A percentile compares a stretch with the other conserved stretches of the same genome.
These are phyloP conservation scores for Coniella lustricola DNA, from an alignment of 2,329 filamentous ascomycete genomes.

Conservation along the genomic window DNA sequence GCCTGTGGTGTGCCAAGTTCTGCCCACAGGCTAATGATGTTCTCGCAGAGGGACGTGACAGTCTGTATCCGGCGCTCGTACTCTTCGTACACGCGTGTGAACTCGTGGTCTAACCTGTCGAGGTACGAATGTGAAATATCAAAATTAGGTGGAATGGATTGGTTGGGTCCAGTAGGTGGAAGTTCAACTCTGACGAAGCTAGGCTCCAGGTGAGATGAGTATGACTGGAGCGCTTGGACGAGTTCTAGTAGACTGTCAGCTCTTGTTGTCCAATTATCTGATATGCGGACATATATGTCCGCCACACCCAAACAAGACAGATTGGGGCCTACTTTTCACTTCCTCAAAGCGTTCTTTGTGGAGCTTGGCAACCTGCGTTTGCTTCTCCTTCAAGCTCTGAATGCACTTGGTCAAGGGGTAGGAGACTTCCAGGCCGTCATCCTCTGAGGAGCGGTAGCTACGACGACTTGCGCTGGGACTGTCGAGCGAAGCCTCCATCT, in stretches of 20 bases:
- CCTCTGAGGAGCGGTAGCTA: constrained; percentile 41
- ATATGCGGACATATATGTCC: neutral
- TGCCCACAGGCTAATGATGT: constrained; percentile 91
- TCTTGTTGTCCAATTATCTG: too few species aligned
- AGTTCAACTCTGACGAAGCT: constrained; percentile 80
- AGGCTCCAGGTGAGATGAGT: constrained; percentile 89
- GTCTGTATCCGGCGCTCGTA: constrained; percentile 75
- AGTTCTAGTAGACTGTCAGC: constrained; percentile 56
- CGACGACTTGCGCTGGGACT: constrained; percentile 57
- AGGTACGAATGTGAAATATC: constrained; percentile 91
- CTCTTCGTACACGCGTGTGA: constrained; percentile 92
- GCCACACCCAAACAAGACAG: too few species aligned
- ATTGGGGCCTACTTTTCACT: constrained; percentile 80
- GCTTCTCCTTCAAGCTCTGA: constrained; percentile 75
- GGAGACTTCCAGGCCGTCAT: constrained; percentile 67
- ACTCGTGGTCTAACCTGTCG: constrained; percentile 78
- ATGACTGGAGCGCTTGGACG: constrained; percentile 87
- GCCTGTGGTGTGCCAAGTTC: constrained; percentile 91
- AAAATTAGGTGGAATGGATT: constrained; percentile 73
- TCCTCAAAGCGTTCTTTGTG: constrained; percentile 92
- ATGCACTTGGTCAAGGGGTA: constrained; percentile 79
- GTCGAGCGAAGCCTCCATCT: constrained; percentile 88
- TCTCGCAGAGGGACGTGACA: constrained; percentile 68
- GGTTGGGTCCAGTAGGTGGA: constrained; percentile 71
- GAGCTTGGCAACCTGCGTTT: constrained; percentile 68